Conservation (phyloP, 2,329 filamentous ascomycete species). For the Verticillium dahliae region DNA sequence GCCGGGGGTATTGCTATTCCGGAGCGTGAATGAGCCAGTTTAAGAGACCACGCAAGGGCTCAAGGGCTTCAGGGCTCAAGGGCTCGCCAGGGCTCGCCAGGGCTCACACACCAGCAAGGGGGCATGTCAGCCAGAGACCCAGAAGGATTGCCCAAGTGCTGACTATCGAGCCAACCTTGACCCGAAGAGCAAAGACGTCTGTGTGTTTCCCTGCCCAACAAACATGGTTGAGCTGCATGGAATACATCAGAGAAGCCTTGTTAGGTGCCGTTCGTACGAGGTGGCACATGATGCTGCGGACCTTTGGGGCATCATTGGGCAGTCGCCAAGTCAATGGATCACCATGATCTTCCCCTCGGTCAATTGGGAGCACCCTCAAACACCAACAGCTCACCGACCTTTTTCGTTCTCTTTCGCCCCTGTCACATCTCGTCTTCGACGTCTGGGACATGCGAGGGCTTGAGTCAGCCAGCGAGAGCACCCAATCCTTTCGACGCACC, state of each 20-base stretch:
- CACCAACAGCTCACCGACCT: too few species aligned
- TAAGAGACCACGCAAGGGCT: neutral
- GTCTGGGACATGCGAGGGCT: neutral
- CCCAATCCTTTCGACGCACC: neutral
- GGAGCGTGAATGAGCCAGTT: neutral
- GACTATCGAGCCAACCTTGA: neutral
- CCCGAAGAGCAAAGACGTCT: neutral
- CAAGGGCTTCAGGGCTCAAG: too few species aligned
- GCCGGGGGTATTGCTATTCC: neutral
- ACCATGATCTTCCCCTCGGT: neutral
- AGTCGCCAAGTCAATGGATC: neutral
- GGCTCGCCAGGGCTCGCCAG: too few species aligned
- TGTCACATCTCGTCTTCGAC: neutral
- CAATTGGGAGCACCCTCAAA: neutral
- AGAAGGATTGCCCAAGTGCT: neutral
- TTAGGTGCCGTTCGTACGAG: neutral
- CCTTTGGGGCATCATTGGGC: neutral
- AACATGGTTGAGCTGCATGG: neutral
- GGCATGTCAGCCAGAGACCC: neutral
- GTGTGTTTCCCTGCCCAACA: neutral
- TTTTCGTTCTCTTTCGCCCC: too few species aligned
- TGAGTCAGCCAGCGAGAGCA: neutral
- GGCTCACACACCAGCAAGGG: too few species aligned
- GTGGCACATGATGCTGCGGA: neutral
- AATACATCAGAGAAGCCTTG: neutral